Conservation (phyloP, 495 filamentous ascomycete species). For the Penicillium flavigenum region DNA sequence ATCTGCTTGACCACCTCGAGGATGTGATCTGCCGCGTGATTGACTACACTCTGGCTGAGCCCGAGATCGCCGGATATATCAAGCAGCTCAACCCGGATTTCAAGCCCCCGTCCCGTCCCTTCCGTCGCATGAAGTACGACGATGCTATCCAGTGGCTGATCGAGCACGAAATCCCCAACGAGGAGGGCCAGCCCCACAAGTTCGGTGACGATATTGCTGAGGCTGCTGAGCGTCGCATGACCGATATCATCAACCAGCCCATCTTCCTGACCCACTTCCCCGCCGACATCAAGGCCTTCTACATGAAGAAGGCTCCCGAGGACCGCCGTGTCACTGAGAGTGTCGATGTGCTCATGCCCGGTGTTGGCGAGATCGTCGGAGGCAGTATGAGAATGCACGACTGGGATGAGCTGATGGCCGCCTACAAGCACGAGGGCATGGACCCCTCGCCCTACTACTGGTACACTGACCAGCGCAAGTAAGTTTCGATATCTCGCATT, state of each 20-base stretch:
- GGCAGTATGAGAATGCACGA: conserved; percentile 95
- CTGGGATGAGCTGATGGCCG: conserved; percentile 87
- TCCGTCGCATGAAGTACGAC: conserved; percentile 90
- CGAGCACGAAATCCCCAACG: conserved; percentile 85
- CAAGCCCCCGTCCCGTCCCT: conserved; percentile 78
- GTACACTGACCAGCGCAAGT: conserved; percentile 99
- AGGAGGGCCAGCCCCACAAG: conserved; percentile 81
- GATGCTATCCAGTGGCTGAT: conserved; percentile 94
- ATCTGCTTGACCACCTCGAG: conserved; percentile 90
- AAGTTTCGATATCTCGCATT: conserved; percentile 43
- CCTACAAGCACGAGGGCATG: conserved; percentile 85
- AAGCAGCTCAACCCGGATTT: conserved; percentile 87
- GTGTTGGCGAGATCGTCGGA: conserved; percentile 95
- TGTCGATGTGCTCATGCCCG: conserved; percentile 94
- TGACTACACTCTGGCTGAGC: conserved; percentile 69
- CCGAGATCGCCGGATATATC: conserved; percentile 64
- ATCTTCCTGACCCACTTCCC: conserved; percentile 99
- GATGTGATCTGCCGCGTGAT: conserved; percentile 85
- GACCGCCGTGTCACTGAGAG: conserved; percentile 93
- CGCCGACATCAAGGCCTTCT: conserved; percentile 97
- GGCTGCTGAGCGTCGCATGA: conserved; percentile 95
- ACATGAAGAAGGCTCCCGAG: conserved; percentile 89
- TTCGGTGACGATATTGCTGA: conserved; percentile 99
- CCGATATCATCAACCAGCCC: conserved; percentile 88
- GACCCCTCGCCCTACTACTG: conserved; percentile 89